Evolutionary conservation across 176 grass and related monocot genomes (phyloP).

Genomic region (Cenchrus purpureus): DNA sequence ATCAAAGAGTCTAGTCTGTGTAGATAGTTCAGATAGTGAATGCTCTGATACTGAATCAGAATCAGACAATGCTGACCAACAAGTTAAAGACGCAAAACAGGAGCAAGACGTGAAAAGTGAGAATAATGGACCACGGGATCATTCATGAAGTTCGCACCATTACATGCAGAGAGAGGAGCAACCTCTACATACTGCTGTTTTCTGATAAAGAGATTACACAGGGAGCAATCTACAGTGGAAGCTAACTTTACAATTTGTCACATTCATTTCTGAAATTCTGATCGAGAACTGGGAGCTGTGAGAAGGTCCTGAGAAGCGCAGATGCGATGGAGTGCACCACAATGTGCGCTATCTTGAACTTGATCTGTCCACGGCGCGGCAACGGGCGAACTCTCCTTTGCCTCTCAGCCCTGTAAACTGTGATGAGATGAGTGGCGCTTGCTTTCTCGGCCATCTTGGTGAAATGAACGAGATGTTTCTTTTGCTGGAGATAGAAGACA

Average conservation of each 20-base stretch:
- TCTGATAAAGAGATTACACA: conserved; percentile 30
- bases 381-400: conserved; percentile 1
- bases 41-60: conserved; percentile 25
- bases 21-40: conserved; percentile 39
- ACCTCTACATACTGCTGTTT: conserved; percentile 33
- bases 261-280: conserved; percentile 60
- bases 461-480: conserved; percentile 15
- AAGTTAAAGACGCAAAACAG: conserved; percentile 10
- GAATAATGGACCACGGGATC: conserved; percentile 2
- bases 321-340: conserved; percentile 45
- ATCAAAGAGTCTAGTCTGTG: conserved; percentile 37
- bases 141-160: conserved; percentile 30
- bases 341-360: conserved; percentile 56
- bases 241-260: conserved; percentile 11
- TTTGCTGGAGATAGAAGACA: not conserved
- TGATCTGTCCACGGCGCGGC: conserved; percentile 55
- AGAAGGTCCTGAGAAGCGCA: conserved; percentile 36
- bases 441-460: conserved; percentile 49
- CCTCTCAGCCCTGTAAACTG: conserved; percentile 43
- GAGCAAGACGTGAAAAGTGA: conserved; percentile 15
- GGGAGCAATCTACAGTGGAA: not conserved
- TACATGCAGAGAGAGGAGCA: conserved; percentile 39
- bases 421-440: conserved; percentile 6
- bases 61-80: not conserved
- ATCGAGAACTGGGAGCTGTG: conserved; percentile 39